phyloP scores from a whole-genome alignment of 805 yeast species.

The Wickerhamiella occidentalis region DNA sequence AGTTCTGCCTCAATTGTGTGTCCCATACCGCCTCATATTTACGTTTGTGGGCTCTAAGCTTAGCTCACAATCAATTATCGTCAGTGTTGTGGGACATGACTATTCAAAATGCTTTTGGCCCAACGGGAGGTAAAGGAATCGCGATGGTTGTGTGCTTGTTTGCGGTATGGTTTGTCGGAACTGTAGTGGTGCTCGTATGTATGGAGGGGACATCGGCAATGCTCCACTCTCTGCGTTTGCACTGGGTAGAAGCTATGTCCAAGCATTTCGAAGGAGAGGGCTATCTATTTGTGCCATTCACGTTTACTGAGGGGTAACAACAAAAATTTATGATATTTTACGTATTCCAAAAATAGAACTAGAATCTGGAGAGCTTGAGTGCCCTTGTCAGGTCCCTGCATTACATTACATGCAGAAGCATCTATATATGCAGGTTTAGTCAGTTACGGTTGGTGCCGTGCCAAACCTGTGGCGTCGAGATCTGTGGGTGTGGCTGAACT shows the following conservation, averaged over 20 bases:
- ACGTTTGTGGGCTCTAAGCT: conserved; percentile 91
- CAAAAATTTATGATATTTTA: neutral
- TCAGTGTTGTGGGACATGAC: conserved; percentile 95
- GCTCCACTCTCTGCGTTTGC: conserved; percentile 92
- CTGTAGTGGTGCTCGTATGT: conserved; percentile 80
- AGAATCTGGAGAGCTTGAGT: too few species aligned
- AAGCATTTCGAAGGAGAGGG: conserved; percentile 98
- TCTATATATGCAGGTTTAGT: too few species aligned
- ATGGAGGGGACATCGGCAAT: conserved; percentile 99
- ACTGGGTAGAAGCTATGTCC: conserved; percentile 99
- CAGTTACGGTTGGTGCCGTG: too few species aligned
- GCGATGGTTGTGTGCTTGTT: conserved; percentile 62
- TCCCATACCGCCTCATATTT: conserved; percentile 95
- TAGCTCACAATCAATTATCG: conserved; percentile 93
- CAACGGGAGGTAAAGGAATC: conserved; percentile 55
- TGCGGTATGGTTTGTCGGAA: conserved; percentile 89
- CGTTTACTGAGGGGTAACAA: conserved; percentile 31
- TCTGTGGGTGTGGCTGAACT: neutral
- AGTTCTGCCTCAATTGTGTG: conserved; percentile 91
- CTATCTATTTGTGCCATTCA: conserved; percentile 71
- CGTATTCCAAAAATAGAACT: too few species aligned
- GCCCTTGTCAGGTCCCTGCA: too few species aligned
- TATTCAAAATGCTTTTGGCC: conserved; percentile 62
- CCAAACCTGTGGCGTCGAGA: neutral
- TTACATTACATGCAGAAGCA: too few species aligned